Evolutionary conservation across 225 moss, liverwort and hornwort species (phyloP).

Genomic region (Polytrichum commune): DNA sequence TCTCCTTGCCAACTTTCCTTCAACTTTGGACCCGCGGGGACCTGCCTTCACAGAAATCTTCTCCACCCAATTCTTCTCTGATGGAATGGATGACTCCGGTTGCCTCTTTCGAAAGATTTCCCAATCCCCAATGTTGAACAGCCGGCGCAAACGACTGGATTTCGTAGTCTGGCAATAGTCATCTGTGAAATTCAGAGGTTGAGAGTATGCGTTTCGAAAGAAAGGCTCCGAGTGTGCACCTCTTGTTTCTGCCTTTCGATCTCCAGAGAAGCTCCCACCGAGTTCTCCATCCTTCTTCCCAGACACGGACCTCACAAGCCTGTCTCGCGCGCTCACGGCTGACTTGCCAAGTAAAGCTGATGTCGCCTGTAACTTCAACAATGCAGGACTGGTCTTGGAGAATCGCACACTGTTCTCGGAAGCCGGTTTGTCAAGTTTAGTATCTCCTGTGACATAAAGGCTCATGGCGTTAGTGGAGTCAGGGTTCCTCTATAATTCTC

Average conservation of each 20-base stretch:
- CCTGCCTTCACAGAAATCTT: not conserved
- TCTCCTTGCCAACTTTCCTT: slow-evolving; percentile 3
- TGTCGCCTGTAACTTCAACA: slow-evolving; percentile 8
- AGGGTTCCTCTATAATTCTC: slow-evolving; percentile 14
- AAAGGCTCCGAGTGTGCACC: not conserved
- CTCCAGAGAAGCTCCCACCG: not conserved
- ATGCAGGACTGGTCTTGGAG: slow-evolving; percentile 8
- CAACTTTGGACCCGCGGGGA: not conserved
- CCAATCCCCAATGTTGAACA: not conserved
- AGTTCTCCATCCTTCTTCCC: slow-evolving; percentile 7
- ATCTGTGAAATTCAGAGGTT: slow-evolving; percentile 9
- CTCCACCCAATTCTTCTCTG: not conserved
- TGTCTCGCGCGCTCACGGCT: slow-evolving; percentile 12
- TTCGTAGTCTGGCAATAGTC: not conserved
- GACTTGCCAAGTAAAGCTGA: slow-evolving; percentile 5
- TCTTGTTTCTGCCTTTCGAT: not conserved
- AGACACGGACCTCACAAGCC: slow-evolving; percentile 21
- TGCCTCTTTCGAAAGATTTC: too few species aligned
- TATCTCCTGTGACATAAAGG: not conserved
- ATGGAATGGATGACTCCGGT: not conserved
- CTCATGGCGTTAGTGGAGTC: not conserved
- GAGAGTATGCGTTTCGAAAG: slow-evolving; percentile 8
- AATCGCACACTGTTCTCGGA: slow-evolving; percentile 23
- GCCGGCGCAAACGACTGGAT: not conserved
- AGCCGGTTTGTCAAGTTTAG: slow-evolving; percentile 22